These are phyloP conservation scores for Caryocar brasiliense DNA, from an alignment of 441 rosid species.

Conservation along the genomic window DNA sequence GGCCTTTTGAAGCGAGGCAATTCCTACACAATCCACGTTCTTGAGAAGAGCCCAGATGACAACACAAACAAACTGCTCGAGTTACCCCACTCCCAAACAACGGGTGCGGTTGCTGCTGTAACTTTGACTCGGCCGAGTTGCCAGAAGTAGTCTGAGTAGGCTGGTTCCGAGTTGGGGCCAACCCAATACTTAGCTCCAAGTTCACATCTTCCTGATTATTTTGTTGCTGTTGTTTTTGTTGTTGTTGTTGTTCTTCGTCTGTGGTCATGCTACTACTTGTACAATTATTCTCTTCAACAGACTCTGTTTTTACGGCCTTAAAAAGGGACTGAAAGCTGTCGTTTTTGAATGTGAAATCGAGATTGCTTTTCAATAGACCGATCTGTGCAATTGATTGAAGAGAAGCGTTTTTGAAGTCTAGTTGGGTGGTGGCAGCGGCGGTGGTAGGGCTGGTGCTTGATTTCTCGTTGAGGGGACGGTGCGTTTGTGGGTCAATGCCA, in stretches of 20 bases:
- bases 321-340: not conserved
- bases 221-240: not conserved
- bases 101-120: conserved; percentile 2
- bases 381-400: conserved; percentile 1
- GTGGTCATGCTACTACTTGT: conserved; percentile 17
- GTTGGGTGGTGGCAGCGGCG: not conserved
- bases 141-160: conserved; percentile 7
- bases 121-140: conserved; percentile 39
- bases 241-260: conserved; percentile 14
- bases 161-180: conserved; percentile 17
- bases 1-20: conserved; percentile 9
- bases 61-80: conserved; percentile 41
- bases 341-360: conserved; percentile 8
- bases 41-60: conserved; percentile 30
- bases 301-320: conserved; percentile 6
- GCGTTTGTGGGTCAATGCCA: conserved; percentile 32
- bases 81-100: conserved; percentile 4
- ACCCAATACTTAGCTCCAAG: conserved; percentile 11
- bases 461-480: conserved; percentile 17
- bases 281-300: conserved; percentile 11
- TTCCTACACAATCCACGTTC: conserved; percentile 35
- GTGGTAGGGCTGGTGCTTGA: not conserved
- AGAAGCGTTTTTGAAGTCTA: conserved; percentile 7
- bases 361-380: not conserved
- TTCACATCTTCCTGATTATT: not conserved